Base-by-base conservation (phyloP, 2,329 filamentous ascomycete genomes). In the Aspergillus sergii region DNA sequence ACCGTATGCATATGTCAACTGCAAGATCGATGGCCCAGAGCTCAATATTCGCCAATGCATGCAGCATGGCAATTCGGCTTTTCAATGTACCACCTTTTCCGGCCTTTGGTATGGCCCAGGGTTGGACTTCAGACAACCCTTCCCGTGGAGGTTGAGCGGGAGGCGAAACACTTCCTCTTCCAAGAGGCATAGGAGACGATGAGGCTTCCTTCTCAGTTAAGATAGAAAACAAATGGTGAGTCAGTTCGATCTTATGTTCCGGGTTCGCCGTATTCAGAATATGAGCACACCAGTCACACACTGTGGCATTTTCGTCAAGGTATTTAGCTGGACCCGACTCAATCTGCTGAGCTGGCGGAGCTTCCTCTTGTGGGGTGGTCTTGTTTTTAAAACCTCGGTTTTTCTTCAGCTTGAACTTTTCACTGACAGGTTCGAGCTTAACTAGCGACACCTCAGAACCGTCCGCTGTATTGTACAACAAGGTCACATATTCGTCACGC, bases 21-120 rank as follows among this genome's bases (percentile, higher is more conserved):
- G 81, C 81, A 4, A 83, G 73, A 57, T 83, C 81, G 61, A 83
- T 83, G 1, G 81, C 81, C 81, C 81, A 83, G 28, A 81, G 75
- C 68, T 83, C 81, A 28, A 83, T 82, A 58, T 82, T 83, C 21
- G 81, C 81, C n/a, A 82, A 69, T 1, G 80, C 80, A 59, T 83
- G 81, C 7, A 83, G 73, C 78, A 83, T 82, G 21, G 78, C 74
- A 51, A 82, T 79, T 28, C 81, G 73, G 61, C 80, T 82, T 63
- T 79, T 82, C 34, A 80, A 60, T 6, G 74, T 79, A 7, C 81
- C 81, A n/a, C 79, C 81, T 53, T 76, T 75, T 46, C 80, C 77
- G 2, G 75, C 68, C 10, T 72, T 77, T 9, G 79, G 81, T 75
- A 81, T 81, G 19, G 71, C 71, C 55, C 78, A 72, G 1, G 80